Base-by-base conservation (phyloP, 179 eudicot species). In the Heliamphora pulchella region DNA sequence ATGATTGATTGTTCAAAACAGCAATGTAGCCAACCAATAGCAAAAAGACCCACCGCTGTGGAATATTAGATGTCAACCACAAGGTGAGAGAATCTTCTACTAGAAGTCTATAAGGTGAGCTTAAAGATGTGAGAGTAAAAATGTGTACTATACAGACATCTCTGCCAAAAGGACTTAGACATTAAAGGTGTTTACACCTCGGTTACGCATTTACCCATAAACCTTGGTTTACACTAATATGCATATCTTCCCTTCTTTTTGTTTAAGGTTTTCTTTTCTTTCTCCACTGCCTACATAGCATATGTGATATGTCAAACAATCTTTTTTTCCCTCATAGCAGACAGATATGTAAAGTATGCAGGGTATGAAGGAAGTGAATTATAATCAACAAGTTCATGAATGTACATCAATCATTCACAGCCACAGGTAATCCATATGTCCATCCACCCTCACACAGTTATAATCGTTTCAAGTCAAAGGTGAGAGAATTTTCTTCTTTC, bases 181-280 rank as follows among this genome's bases (percentile, higher is more conserved):
- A 31, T n/a, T 15, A 61, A 61, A 18, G 5, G 18, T 15, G 65
- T n/a, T 61, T n/a, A 14, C 17, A 17, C 13, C 6, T n/a, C 15
- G 65, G 8, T 14, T n/a, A 61, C 4, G 18, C 18, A 61, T 5
- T 61, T 17, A 61, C 65, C 3, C 18, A 61, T 15, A 1, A 61
- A 4, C 51, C 4, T 3, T 6, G 4, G 65, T 11, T 71, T 47
- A 70, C 53, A 70, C 20, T n/a, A 22, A 20, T 72, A 66, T n/a
- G 22, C 65, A 61, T 15, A 10, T 15, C 15, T 48, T 48, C 7
- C 51, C 22, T 3, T 61, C 4, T 61, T 7, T 20, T 61, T 14
- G 31, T 31, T 61, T 61, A 61, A 15, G 31, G 57, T 18, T 71
- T 54, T 72, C 59, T 72, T 72, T 72, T 54, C 59, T 72, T 18